Evolutionary conservation across 768 basidiomycete genomes (phyloP), one percentile per base, ranked within the genome.

Genomic region (Rhodotorula diobovata): DNA sequence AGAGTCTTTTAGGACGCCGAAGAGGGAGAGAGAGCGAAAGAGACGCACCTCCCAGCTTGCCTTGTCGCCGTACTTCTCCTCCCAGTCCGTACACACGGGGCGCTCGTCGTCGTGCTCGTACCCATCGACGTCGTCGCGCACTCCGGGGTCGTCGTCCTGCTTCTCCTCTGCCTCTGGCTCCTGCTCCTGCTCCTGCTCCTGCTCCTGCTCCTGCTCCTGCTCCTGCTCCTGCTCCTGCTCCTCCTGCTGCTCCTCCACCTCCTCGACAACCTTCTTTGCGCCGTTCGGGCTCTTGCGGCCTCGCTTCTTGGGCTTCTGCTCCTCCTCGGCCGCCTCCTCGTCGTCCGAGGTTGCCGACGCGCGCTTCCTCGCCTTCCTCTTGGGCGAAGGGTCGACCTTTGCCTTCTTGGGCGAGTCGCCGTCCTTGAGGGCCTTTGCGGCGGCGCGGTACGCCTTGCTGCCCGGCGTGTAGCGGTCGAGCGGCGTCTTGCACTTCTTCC

Each of bases 401-500:
- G n/a, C n/a, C n/a, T n/a, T n/a, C n/a, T n/a, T n/a, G n/a, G n/a
- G 23, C 18, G 12, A 14, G n/a, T 10, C 51, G n/a, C n/a, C 10
- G 9, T n/a, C 53, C 53, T 54, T 18, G 53, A 12, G 3, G 34
- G 16, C 21, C 28, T 59, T 32, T 12, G 25, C 28, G n/a, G n/a
- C 37, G 15, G 12, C 32, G 37, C 61, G 53, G 66, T 67, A 67
- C 30, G n/a, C 51, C 43, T 61, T 51, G 23, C 50, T 45, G 8
- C 59, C 59, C 25, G 45, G 39, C 21, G 61, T 46, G 51, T 61
- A 67, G 21, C 66, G 59, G 41, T 67, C 66, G 30, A 67, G 46
- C 32, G 60, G 48, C 18, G 51, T 35, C 23, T 20, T 18, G 20
- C 32, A n/a, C 21, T 30, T 43, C 21, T 45, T 34, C 66, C 66